These are phyloP conservation scores for Willaertia magna DNA, from an alignment of 208 protist species.

Conservation along the genomic window DNA sequence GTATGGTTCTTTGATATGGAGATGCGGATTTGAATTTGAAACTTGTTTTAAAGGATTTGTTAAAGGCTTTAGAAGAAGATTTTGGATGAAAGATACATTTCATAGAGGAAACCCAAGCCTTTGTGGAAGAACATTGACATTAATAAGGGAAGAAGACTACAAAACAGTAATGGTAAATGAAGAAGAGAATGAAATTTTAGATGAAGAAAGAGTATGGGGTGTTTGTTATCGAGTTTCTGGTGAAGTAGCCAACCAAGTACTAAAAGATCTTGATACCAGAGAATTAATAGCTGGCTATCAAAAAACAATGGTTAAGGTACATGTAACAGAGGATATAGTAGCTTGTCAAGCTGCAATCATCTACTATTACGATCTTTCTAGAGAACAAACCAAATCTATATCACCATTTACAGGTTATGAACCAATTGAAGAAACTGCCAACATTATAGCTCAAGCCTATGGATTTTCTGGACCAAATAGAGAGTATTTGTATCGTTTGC, in stretches of 20 bases:
- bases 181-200: neutral
- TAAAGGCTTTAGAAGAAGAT: neutral
- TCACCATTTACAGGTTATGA: neutral
- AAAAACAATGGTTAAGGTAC: neutral
- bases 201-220: neutral
- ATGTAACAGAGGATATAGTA: neutral
- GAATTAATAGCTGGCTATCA: neutral
- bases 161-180: neutral
- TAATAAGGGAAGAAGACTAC: neutral
- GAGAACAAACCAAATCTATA: neutral
- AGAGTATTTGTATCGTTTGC: neutral
- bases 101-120: neutral
- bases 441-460: neutral
- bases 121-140: neutral
- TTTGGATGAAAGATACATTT: neutral
- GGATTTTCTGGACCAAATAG: neutral
- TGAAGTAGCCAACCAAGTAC: neutral
- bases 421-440: neutral
- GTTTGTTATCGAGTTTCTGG: neutral
- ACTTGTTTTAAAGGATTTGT: neutral
- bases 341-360: neutral
- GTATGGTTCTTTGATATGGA: slow-evolving; percentile 3
- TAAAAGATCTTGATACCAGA: neutral
- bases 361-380: neutral
- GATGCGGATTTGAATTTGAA: neutral